Conservation (phyloP, 352 stramenopile genomes). For the Phytophthora boehmeriae region DNA sequence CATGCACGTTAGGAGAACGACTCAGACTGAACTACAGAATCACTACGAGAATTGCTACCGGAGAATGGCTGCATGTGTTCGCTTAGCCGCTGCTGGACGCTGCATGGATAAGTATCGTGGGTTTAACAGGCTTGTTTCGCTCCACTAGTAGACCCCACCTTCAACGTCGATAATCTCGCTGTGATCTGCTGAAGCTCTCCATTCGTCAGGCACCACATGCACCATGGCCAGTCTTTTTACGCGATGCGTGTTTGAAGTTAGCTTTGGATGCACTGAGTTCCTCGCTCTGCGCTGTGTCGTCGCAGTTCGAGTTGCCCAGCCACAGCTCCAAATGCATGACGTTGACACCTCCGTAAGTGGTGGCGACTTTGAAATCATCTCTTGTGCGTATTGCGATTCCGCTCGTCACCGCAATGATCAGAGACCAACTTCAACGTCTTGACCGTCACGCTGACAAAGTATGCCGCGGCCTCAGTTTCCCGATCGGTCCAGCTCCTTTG, state of each 20-base stretch:
- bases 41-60: too few relatives aligned
- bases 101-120: not conserved
- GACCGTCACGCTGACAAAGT: not conserved
- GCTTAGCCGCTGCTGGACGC: not conserved
- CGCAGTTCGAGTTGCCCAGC: not conserved
- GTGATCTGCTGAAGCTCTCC: not conserved
- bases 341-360: not conserved
- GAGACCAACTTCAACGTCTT: not conserved
- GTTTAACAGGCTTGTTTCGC: not conserved
- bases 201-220: not conserved
- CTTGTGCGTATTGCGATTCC: not conserved
- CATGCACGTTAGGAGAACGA: too few relatives aligned
- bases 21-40: too few relatives aligned
- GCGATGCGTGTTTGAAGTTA: constrained; percentile 24
- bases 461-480: not conserved
- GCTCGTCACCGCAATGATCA: not conserved
- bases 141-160: too few relatives aligned
- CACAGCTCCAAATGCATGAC: not conserved
- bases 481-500: too few relatives aligned
- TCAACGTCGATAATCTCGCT: not conserved
- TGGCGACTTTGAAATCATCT: not conserved
- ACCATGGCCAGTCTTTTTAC: constrained; percentile 6
- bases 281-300: not conserved
- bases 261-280: not conserved
- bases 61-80: not conserved